Percentiles rank a stretch among this genome's conserved stretches.
These are phyloP conservation scores for Dioszegia aurantiaca DNA, from an alignment of 768 basidiomycete species.

Conservation along the genomic window DNA sequence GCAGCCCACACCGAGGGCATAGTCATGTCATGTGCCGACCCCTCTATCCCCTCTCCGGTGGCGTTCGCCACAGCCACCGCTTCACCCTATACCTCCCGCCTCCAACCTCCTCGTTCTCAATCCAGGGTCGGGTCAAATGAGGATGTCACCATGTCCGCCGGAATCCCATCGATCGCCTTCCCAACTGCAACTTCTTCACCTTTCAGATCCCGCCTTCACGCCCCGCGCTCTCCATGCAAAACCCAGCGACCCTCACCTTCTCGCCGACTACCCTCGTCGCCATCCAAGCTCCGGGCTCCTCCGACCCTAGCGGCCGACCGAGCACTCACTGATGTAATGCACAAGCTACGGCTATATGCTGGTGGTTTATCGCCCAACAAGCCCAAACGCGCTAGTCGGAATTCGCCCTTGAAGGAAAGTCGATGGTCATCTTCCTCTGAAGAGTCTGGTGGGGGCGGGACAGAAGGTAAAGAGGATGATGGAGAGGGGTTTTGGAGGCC, in stretches of 20 bases:
- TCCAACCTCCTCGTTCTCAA: conserved; percentile 16
- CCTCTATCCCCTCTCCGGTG: neutral
- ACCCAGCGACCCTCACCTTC: conserved; percentile 19
- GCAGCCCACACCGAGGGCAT: neutral
- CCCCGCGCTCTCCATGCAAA: conserved; percentile 3
- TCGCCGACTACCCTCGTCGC: conserved; percentile 23
- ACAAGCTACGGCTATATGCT: conserved; percentile 26
- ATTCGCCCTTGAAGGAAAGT: conserved; percentile 16
- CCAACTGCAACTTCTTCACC: conserved; percentile 1
- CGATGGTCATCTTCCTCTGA: conserved; percentile 42
- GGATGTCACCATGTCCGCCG: no score
- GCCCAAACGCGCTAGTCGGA: neutral
- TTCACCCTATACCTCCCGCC: neutral
- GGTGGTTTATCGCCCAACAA: neutral
- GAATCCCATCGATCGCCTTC: neutral
- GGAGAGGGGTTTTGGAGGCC: conserved; percentile 17
- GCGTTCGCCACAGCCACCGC: conserved; percentile 4
- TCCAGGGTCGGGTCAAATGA: no score
- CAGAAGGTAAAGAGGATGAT: conserved; percentile 11
- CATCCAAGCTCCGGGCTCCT: conserved; percentile 18
- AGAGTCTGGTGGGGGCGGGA: conserved; percentile 6
- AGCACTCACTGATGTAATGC: conserved; percentile 38
- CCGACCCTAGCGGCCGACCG: conserved; percentile 27
- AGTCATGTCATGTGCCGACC: neutral
- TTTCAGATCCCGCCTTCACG: conserved; percentile 4